A percentile compares a stretch with the other conserved stretches of the same genome.
phyloP scores from a whole-genome alignment of 2,329 filamentous ascomycete species.

The Fusarium begoniae region DNA sequence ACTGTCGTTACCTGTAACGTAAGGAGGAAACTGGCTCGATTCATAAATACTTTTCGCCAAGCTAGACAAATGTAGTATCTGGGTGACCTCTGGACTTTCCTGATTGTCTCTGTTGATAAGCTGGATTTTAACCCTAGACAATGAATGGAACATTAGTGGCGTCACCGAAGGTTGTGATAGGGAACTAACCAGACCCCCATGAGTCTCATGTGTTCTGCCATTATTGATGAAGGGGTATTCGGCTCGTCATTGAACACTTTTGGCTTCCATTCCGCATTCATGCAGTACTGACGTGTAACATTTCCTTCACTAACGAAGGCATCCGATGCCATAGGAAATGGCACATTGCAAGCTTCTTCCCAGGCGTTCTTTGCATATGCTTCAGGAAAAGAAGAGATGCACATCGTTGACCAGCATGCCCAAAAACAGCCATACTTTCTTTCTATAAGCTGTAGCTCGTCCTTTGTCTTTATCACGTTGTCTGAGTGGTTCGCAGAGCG shows the following conservation, averaged over 20 bases:
- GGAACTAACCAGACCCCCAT: not conserved
- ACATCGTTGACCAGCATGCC: not conserved
- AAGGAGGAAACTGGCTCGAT: not conserved
- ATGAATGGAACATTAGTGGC: not conserved
- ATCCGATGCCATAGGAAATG: not conserved
- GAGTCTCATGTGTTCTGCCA: not conserved
- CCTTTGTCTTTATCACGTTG: fast-evolving
- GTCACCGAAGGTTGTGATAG: fast-evolving
- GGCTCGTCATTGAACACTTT: fast-evolving
- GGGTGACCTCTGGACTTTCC: not conserved
- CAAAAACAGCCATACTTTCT: not conserved
- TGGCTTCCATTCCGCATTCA: not conserved
- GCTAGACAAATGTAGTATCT: not conserved
- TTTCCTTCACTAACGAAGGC: not conserved
- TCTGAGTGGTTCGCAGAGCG: not conserved
- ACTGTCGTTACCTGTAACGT: not conserved
- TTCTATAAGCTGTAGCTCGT: not conserved
- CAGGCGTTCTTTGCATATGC: not conserved
- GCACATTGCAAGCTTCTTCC: not conserved
- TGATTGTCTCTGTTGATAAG: not conserved
- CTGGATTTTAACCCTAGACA: not conserved
- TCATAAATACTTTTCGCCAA: not conserved
- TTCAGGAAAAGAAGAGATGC: not conserved
- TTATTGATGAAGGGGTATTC: not conserved
- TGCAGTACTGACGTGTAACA: not conserved